These are phyloP conservation scores for Gracilariopsis chorda DNA, from an alignment of 23 red algal species.

Conservation along the genomic window DNA sequence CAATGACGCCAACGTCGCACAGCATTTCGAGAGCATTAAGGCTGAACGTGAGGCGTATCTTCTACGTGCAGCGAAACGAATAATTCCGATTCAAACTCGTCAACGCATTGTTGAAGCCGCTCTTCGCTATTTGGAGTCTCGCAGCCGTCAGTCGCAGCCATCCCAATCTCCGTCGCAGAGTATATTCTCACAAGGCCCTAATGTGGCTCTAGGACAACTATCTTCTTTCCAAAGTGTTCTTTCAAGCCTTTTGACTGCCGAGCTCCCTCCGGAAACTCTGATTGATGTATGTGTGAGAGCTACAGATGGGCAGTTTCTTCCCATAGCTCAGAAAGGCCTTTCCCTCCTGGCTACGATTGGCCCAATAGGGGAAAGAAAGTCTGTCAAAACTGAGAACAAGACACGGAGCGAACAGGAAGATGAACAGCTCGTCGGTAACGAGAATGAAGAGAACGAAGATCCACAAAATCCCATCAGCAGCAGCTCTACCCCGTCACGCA, in stretches of 20 bases:
- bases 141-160: neutral
- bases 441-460: conserved; percentile 9
- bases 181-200: neutral
- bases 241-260: conserved; percentile 4
- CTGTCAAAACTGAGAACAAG: neutral
- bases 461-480: neutral
- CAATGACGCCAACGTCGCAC: conserved; percentile 1
- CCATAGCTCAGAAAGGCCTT: conserved; percentile 26
- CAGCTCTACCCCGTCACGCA: neutral
- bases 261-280: conserved; percentile 4
- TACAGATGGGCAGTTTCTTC: conserved; percentile 14
- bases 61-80: neutral
- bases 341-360: conserved; percentile 22
- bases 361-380: conserved; percentile 27
- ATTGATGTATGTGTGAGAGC: conserved; percentile 56
- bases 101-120: conserved; percentile 19
- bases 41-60: conserved; percentile 23
- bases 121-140: conserved; percentile 39
- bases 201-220: neutral
- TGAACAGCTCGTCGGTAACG: neutral
- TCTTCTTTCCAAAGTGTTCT: conserved; percentile 36
- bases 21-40: conserved; percentile 23
- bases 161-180: conserved; percentile 16
- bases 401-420: conserved; percentile 26
- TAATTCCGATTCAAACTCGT: neutral